Base-by-base conservation (phyloP, 352 stramenopile species). In the Halophytophthora polymorphica region DNA sequence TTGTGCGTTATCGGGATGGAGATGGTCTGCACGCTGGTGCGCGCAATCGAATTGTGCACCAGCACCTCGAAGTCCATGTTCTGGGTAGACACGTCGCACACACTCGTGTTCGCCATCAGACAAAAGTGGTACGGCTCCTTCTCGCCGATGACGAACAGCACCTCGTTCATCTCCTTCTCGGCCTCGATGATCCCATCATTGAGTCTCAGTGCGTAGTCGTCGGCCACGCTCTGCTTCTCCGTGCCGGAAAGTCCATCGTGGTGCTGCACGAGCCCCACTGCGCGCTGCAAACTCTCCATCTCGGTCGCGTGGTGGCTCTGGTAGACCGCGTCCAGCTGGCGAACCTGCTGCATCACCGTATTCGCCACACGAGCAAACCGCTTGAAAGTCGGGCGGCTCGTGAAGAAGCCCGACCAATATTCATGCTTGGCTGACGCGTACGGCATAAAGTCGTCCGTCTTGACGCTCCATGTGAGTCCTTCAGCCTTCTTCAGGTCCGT, bases 381-480 rank as follows among this genome's bases (percentile, higher is more conserved):
- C 66, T 99, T 99, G 2, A 99, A 70, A 3, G 77, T 63, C 1
- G 96, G 79, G 14, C 97, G 83, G 52, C 85, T 98, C 0, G 95
- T 98, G 66, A 98, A 99, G 69, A 97, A 99, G 1, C 97, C 96
- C 10, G 93, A 75, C 82, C 96, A 99, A 68, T 98, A 98, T 38
- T 93, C 90, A 57, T 98, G 74, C 34, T 82, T 69, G 34, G 82
- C 85, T 35, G 98, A 96, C 2, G 74, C 85, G 59, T 99, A 99
- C 2, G 96, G 96, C 51, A 99, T 98, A 56, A 99, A 99, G 55
- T 99, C 96, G 41, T 98, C 95, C 3, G 77, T 92, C 63, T 98
- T 98, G 21, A 95, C 69, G 33, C 72, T 72, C 80, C 74, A 97
- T 6, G 71, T 73, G 2, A 90, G 55, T 12, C 69, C 69, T 57